phyloP scores from a whole-genome alignment of 805 yeast genomes.

The Lipomyces spencermartinsiae region DNA sequence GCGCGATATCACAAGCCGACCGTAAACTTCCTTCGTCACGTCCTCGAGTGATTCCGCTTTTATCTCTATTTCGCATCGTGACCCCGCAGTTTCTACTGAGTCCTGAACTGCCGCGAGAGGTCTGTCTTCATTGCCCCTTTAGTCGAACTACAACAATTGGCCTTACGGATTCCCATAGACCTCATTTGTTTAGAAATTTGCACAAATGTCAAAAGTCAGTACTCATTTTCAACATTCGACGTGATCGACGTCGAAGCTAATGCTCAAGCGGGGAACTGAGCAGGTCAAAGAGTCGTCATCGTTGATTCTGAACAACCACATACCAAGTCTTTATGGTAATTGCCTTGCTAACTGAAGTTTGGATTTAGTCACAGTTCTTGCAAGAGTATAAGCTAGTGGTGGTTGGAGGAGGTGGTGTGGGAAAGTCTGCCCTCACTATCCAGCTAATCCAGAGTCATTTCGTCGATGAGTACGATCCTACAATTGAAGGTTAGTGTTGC shows the following conservation, averaged over 20 bases:
- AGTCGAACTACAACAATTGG: neutral
- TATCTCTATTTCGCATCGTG: neutral
- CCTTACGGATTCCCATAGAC: neutral
- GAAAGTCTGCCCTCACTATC: constrained; percentile 94
- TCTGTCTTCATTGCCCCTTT: neutral
- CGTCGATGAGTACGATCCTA: constrained; percentile 97
- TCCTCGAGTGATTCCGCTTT: neutral
- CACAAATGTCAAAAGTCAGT: neutral
- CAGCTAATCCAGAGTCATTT: constrained; percentile 94
- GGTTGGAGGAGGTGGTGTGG: constrained; percentile 99
- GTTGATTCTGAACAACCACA: neutral
- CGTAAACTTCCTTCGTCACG: neutral
- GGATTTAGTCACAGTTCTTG: constrained; percentile 48
- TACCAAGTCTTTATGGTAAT: neutral
- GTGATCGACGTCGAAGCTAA: neutral
- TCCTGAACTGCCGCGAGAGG: neutral
- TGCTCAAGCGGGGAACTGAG: neutral
- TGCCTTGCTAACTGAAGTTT: neutral
- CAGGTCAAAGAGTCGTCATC: neutral
- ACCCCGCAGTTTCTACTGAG: neutral
- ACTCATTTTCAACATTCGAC: neutral
- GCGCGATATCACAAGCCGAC: neutral
- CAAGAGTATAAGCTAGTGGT: constrained; percentile 87
- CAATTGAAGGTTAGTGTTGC: constrained; percentile 65
- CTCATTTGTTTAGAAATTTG: neutral